phyloP scores from a whole-genome alignment of 352 stramenopile species.

The Thalassiosira livingstoniorum region DNA sequence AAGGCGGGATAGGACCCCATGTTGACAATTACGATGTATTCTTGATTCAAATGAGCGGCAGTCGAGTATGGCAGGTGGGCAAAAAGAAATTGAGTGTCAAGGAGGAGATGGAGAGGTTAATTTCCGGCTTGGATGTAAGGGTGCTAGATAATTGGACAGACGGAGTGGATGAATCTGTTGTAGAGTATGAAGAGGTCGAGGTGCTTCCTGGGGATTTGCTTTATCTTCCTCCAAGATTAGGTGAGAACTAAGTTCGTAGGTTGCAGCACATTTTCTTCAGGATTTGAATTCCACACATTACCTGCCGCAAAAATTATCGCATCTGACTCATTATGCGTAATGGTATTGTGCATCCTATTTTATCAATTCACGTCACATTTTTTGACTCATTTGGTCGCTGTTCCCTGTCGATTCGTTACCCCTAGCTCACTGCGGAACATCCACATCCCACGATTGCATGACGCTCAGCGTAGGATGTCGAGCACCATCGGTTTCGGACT shows the following conservation, averaged over 20 bases:
- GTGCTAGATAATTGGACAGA: slow-evolving; percentile 60
- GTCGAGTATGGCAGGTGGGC: slow-evolving; percentile 74
- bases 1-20: slow-evolving; percentile 86
- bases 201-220: slow-evolving; percentile 80
- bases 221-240: slow-evolving; percentile 83
- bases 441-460: slow-evolving; percentile 70
- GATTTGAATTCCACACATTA: too few relatives aligned
- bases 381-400: neutral
- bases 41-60: slow-evolving; percentile 83
- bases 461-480: slow-evolving; percentile 80
- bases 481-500: slow-evolving; percentile 74
- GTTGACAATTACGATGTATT: slow-evolving; percentile 90
- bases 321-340: too few relatives aligned
- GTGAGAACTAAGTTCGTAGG: slow-evolving; percentile 2
- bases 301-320: too few relatives aligned
- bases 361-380: too few relatives aligned
- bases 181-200: slow-evolving; percentile 44
- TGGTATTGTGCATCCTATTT: too few relatives aligned
- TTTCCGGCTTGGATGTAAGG: slow-evolving; percentile 69
- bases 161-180: slow-evolving; percentile 8
- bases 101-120: slow-evolving; percentile 68
- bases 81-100: slow-evolving; percentile 47
- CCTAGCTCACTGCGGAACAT: slow-evolving; percentile 75
- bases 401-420: too few relatives aligned
- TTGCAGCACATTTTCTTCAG: too few relatives aligned